Evolutionary conservation across 768 basidiomycete genomes (phyloP).

Genomic region (Suillus decipiens): DNA sequence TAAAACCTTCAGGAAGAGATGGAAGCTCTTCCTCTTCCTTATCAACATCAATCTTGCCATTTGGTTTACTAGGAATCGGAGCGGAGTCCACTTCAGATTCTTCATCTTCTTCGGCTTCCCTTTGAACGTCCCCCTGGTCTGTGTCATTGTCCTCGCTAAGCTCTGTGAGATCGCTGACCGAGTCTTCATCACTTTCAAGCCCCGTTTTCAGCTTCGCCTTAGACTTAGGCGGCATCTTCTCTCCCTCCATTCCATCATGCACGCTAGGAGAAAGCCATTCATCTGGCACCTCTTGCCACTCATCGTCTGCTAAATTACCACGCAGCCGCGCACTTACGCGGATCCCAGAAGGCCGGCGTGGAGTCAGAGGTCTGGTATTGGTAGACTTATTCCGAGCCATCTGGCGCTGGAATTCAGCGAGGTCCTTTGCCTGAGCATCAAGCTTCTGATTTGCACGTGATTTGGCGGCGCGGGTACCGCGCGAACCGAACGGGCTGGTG

Average conservation of each 20-base stretch:
- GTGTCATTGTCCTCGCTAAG: slow-evolving; percentile 52
- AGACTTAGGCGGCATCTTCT: slow-evolving; percentile 18
- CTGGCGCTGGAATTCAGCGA: slow-evolving; percentile 62
- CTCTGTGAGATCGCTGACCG: slow-evolving; percentile 76
- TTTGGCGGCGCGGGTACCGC: slow-evolving; percentile 66
- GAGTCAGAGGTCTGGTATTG: slow-evolving; percentile 18
- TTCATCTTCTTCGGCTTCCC: slow-evolving; percentile 21
- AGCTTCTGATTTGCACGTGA: slow-evolving; percentile 69
- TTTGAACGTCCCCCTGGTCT: slow-evolving; percentile 19
- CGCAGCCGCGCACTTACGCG: slow-evolving; percentile 68
- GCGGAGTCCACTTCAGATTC: slow-evolving; percentile 21
- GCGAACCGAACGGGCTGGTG: slow-evolving; percentile 31
- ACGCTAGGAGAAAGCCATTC: slow-evolving; percentile 54
- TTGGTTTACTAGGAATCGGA: not conserved
- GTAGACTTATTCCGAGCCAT: slow-evolving; percentile 19
- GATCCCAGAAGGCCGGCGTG: slow-evolving; percentile 50
- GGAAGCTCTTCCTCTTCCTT: slow-evolving; percentile 13
- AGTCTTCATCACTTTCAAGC: slow-evolving; percentile 60
- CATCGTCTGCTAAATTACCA: slow-evolving; percentile 51
- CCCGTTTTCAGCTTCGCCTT: slow-evolving; percentile 45
- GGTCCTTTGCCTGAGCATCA: slow-evolving; percentile 67
- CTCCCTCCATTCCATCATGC: slow-evolving; percentile 20
- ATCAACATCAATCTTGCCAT: not conserved
- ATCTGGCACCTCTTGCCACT: slow-evolving; percentile 78
- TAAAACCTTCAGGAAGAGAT: slow-evolving; percentile 51